Conservation (phyloP, 2,329 filamentous ascomycete genomes). For the Fusarium compactum region DNA sequence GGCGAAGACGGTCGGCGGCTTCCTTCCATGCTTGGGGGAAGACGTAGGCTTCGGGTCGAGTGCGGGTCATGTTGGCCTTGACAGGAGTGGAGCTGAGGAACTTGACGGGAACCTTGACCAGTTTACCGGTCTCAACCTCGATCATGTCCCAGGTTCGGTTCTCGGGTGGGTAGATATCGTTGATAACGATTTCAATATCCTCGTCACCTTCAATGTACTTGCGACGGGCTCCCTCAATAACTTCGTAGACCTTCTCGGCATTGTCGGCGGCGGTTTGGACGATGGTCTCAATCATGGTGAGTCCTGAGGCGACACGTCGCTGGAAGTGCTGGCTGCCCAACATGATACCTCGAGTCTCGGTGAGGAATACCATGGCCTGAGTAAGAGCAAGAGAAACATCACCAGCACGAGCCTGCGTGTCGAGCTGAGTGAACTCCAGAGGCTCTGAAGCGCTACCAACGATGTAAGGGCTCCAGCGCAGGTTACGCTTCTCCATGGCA, state of each 20-base stretch:
- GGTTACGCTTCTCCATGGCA: slow-evolving; percentile 36
- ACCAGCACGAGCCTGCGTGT: slow-evolving; percentile 43
- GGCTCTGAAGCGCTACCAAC: slow-evolving; percentile 31
- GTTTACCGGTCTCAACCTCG: slow-evolving; percentile 42
- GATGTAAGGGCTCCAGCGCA: slow-evolving; percentile 48
- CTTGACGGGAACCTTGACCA: slow-evolving; percentile 40
- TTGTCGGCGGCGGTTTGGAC: slow-evolving; percentile 46
- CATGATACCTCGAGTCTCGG: slow-evolving; percentile 48
- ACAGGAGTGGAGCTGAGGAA: slow-evolving; percentile 46
- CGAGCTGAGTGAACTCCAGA: slow-evolving; percentile 45
- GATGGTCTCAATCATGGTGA: slow-evolving; percentile 44
- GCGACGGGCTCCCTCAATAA: slow-evolving; percentile 39
- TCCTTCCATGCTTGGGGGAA: slow-evolving; percentile 45
- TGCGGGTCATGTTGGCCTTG: slow-evolving; percentile 44
- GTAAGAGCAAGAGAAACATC: slow-evolving; percentile 46
- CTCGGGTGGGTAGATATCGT: slow-evolving; percentile 32
- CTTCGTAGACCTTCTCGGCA: slow-evolving; percentile 31
- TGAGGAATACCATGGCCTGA: slow-evolving; percentile 46
- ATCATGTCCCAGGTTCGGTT: slow-evolving; percentile 47
- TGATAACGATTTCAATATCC: slow-evolving; percentile 41
- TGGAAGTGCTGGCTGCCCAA: slow-evolving; percentile 51
- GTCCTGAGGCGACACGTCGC: slow-evolving; percentile 46
- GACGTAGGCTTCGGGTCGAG: slow-evolving; percentile 46
- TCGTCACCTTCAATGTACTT: slow-evolving; percentile 42
- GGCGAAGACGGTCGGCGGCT: slow-evolving; percentile 41